Conservation (phyloP, 148 eudicot genomes). For the Vaccinium corymbosum region DNA sequence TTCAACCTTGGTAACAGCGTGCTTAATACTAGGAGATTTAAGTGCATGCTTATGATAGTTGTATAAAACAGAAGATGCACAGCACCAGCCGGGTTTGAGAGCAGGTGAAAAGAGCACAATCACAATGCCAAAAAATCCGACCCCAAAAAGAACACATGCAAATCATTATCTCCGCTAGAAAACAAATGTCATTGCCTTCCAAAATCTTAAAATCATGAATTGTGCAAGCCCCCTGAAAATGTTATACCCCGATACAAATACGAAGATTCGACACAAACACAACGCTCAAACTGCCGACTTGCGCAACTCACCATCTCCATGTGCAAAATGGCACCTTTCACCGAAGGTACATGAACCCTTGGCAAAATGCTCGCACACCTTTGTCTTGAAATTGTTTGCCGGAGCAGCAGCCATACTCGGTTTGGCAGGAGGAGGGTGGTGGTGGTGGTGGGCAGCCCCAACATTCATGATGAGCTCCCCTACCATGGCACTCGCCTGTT, state of each 20-base stretch:
- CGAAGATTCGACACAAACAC: neutral
- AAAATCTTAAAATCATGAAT: constrained; percentile 1
- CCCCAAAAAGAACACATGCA: neutral
- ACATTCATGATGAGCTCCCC: constrained; percentile 16
- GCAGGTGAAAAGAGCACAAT: neutral
- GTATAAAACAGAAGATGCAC: neutral
- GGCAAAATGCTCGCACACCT: constrained; percentile 19
- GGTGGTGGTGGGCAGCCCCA: neutral
- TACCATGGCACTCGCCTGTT: constrained; percentile 21
- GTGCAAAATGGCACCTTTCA: constrained; percentile 24
- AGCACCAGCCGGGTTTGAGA: neutral
- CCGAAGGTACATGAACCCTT: constrained; percentile 19
- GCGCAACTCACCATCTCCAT: constrained; percentile 15
- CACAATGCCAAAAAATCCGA: neutral
- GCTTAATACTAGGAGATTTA: neutral
- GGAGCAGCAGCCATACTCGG: neutral
- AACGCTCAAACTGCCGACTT: constrained; percentile 7
- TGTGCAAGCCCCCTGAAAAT: neutral
- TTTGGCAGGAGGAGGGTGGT: constrained; percentile 8
- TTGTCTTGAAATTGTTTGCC: constrained; percentile 17
- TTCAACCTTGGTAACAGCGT: neutral
- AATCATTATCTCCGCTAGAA: neutral
- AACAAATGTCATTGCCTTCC: neutral
- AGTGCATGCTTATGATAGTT: neutral
- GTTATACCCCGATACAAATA: neutral